Evolutionary conservation across 305 asterid genomes (phyloP), one percentile per base, ranked within the genome.

Genomic region (Plantago coronopus): DNA sequence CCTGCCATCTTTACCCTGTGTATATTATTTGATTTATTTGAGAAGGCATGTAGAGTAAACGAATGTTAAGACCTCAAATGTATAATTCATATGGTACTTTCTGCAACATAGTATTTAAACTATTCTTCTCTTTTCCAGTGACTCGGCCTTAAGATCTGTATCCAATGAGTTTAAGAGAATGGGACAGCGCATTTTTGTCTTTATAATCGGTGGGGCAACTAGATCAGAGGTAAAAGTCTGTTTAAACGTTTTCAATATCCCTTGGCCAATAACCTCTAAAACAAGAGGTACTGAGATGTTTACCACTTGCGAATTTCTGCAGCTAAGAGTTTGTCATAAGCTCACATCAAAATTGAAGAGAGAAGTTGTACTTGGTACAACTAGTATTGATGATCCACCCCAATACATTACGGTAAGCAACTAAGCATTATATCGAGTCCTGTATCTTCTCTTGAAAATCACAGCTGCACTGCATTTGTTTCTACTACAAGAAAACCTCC

Each of bases 271-370:
- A 9, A 55, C 53, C 46, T 27, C 61, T 14, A 2, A 7, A 17
- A 47, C 14, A 18, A 34, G 8, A 53, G n/a, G 59, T 71, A 16
- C 62, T 57, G 63, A 10, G 48, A 61, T 49, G 54, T 53, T 2
- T 27, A 53, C 57, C 53, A 40, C 61, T 29, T 34, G 42, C 42
- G 8, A 34, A 34, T 34, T 34, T 34, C 42, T 34, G 42, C 95
- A 94, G 97, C 94, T 90, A 48, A 64, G 99, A 63, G 96, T 86
- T 49, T 94, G 99, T 70, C 99, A 94, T 81, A 94, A 90, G 75
- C 96, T 90, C 49, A 85, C 97, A 17, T 54, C 89, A 66, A 94
- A 90, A 65, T 70, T 87, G 54, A 81, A 77, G 82, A 87, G 99
- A 81, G 99, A 94, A 81, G 86, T 94, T 34, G 80, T 94, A 69